These are phyloP conservation scores for Dactylellina cionopaga DNA, from an alignment of 2,329 filamentous ascomycete species.

Conservation along the genomic window DNA sequence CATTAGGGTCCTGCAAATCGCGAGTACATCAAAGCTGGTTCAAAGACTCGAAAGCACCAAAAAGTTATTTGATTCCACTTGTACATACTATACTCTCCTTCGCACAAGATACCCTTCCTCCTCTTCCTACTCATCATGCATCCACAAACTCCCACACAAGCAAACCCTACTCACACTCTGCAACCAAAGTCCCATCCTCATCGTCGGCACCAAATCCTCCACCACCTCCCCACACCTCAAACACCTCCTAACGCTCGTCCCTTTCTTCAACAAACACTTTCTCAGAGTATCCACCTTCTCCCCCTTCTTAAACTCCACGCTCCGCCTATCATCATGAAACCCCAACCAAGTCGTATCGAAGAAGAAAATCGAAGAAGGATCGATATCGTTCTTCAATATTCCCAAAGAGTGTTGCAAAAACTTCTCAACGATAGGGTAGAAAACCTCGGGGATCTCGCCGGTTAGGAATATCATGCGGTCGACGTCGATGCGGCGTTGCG, in stretches of 20 bases:
- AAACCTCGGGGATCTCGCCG: constrained; percentile 56
- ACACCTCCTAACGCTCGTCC: constrained; percentile 54
- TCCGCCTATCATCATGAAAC: constrained; percentile 56
- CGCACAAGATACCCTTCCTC: background rate
- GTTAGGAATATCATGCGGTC: constrained; percentile 57
- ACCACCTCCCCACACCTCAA: constrained; percentile 56
- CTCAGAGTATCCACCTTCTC: constrained; percentile 56
- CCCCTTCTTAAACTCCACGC: constrained; percentile 51
- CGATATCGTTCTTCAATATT: constrained; percentile 55
- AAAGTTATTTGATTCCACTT: no score
- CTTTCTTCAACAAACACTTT: constrained; percentile 55
- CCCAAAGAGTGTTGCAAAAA: constrained; percentile 54
- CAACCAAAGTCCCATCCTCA: constrained; percentile 56
- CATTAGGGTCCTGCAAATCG: no score
- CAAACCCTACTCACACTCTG: constrained; percentile 57
- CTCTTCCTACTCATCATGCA: constrained; percentile 54
- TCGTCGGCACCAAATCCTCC: constrained; percentile 58
- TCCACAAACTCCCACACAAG: constrained; percentile 59
- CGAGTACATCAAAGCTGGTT: no score
- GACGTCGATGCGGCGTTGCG: constrained; percentile 51
- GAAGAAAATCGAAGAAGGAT: constrained; percentile 56
- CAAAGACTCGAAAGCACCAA: no score
- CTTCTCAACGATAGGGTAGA: constrained; percentile 53
- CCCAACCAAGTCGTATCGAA: constrained; percentile 57
- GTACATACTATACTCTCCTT: no score